phyloP scores from a whole-genome alignment of 345 rosid species.

The Ricinus communis region DNA sequence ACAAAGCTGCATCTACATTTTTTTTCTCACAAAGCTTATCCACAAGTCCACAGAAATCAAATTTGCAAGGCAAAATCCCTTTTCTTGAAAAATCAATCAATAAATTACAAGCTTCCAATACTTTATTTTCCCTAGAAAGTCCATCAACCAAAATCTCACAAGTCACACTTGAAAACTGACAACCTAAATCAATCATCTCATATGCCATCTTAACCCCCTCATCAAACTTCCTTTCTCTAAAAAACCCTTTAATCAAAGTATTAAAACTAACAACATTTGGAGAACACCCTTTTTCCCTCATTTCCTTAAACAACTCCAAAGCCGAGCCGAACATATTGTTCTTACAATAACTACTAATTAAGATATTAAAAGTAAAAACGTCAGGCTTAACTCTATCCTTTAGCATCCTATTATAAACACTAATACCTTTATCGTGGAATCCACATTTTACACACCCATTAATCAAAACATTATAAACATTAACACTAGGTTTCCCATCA shows the following conservation, averaged over 20 bases:
- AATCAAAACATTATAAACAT: constrained; percentile 59
- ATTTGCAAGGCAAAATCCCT: constrained; percentile 55
- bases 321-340: constrained; percentile 51
- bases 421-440: constrained; percentile 46
- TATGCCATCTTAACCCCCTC: constrained; percentile 74
- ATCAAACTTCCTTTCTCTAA: constrained; percentile 53
- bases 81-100: constrained; percentile 57
- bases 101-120: constrained; percentile 52
- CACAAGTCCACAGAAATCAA: constrained; percentile 58
- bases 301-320: constrained; percentile 68
- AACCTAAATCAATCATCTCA: constrained; percentile 73
- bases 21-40: constrained; percentile 54
- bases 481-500: constrained; percentile 62
- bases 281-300: constrained; percentile 64
- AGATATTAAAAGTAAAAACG: constrained; percentile 65
- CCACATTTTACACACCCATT: constrained; percentile 65
- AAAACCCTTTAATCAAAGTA: constrained; percentile 71
- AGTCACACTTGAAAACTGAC: constrained; percentile 56
- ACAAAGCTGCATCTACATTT: constrained; percentile 49
- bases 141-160: constrained; percentile 88
- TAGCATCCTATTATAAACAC: constrained; percentile 58
- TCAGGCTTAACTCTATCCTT: constrained; percentile 69
- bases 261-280: constrained; percentile 87
- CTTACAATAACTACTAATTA: constrained; percentile 69
- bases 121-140: constrained; percentile 51